phyloP scores from a whole-genome alignment of 1,139 yeast species.

The Taphrina flavorubra region DNA sequence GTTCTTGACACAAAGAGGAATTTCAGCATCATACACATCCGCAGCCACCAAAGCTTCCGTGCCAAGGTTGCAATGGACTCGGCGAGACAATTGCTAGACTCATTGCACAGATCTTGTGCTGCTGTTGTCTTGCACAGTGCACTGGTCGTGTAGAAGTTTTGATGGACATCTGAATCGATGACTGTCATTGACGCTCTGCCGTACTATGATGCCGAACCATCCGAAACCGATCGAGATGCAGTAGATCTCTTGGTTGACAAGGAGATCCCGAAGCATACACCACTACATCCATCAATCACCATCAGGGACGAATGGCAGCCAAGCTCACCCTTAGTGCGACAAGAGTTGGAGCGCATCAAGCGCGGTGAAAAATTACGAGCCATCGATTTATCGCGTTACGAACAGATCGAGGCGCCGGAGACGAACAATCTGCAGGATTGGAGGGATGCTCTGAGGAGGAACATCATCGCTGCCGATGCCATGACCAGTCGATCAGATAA shows the following conservation, averaged over 20 bases:
- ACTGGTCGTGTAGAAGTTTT: neutral
- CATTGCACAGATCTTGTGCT: too few relatives aligned
- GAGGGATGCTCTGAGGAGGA: conserved; percentile 11
- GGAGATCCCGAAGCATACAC: conserved; percentile 25
- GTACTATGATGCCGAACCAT: conserved; percentile 30
- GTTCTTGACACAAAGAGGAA: neutral
- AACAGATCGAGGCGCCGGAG: conserved; percentile 17
- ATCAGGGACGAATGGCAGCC: conserved; percentile 21
- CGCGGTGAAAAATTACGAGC: conserved; percentile 22
- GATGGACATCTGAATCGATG: neutral
- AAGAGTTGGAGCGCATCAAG: conserved; percentile 22
- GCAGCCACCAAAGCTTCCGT: conserved; percentile 7
- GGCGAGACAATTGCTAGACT: too few relatives aligned
- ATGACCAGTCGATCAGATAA: conserved; percentile 23
- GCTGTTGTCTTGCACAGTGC: too few relatives aligned
- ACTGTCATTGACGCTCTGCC: conserved; percentile 21
- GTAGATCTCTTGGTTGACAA: conserved; percentile 30
- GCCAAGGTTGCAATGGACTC: neutral
- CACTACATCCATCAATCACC: conserved; percentile 33
- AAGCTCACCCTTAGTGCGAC: conserved; percentile 19
- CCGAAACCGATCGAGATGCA: conserved; percentile 33
- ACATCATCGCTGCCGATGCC: conserved; percentile 31
- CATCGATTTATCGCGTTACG: conserved; percentile 35
- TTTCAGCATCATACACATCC: conserved; percentile 9
- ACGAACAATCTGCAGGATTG: neutral